Conservation (phyloP, 2,329 filamentous ascomycete genomes). For the Daldinia sp. region DNA sequence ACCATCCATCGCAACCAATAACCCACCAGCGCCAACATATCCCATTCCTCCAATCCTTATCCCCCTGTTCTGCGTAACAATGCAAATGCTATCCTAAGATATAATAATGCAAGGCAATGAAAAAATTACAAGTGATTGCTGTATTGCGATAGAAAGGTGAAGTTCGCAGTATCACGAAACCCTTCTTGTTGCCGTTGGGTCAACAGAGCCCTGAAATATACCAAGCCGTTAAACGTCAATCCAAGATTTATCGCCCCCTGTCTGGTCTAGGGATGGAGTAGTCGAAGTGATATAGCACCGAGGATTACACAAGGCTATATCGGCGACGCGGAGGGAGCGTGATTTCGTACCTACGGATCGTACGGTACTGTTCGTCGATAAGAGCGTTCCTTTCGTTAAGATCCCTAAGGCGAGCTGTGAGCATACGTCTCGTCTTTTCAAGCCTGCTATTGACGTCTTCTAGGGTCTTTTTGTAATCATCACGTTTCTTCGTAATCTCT, state of each 20-base stretch:
- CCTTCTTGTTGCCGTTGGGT: background rate
- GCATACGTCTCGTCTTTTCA: constrained; percentile 16
- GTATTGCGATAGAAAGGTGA: background rate
- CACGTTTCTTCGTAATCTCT: constrained; percentile 2
- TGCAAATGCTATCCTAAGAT: background rate
- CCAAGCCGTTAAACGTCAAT: no score
- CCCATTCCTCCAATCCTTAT: constrained; percentile 1
- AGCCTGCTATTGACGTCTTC: constrained; percentile 21
- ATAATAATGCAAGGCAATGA: constrained; percentile 3
- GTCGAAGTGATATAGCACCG: background rate
- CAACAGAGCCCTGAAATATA: background rate
- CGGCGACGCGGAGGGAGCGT: constrained; percentile 14
- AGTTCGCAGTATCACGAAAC: background rate
- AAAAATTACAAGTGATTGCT: background rate
- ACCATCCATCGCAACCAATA: constrained; percentile 2
- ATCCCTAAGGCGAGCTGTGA: constrained; percentile 21
- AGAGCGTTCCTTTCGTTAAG: constrained; percentile 19
- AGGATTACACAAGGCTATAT: constrained; percentile 25
- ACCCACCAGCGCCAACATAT: constrained; percentile 8
- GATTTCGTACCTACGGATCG: constrained; percentile 20
- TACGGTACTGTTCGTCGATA: constrained; percentile 31
- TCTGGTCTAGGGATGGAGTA: background rate
- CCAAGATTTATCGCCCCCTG: no score
- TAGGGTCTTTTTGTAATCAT: constrained; percentile 9
- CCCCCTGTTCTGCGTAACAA: background rate